These are phyloP conservation scores for Pestalotiopsis sp. DNA, from an alignment of 2,329 filamentous ascomycete genomes.

Conservation along the genomic window DNA sequence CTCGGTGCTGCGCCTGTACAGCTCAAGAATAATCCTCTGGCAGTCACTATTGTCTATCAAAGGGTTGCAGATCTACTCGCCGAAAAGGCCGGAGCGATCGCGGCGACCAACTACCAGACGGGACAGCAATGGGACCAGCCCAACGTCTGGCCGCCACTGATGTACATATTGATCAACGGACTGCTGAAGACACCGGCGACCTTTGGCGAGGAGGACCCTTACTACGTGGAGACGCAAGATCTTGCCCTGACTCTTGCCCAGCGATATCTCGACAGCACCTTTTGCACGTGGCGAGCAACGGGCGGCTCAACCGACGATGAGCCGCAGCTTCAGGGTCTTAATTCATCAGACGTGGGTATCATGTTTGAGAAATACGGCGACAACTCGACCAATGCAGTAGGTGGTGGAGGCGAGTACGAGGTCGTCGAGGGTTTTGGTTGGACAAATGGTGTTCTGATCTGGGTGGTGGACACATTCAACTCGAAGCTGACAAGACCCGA, in stretches of 20 bases:
- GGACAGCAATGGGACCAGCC: constrained; percentile 73
- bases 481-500: constrained; percentile 57
- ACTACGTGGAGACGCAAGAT: constrained; percentile 55
- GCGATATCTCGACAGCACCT: constrained; percentile 68
- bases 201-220: constrained; percentile 54
- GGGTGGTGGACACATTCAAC: constrained; percentile 66
- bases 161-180: constrained; percentile 66
- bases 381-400: constrained; percentile 61
- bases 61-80: constrained; percentile 58
- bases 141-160: constrained; percentile 71
- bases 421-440: constrained; percentile 74
- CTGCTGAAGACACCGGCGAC: constrained; percentile 63
- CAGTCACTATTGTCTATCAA: constrained; percentile 56
- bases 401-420: constrained; percentile 69
- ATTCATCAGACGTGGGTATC: constrained; percentile 50
- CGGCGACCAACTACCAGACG: constrained; percentile 63
- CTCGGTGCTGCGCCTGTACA: constrained; percentile 62
- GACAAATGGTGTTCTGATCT: constrained; percentile 71
- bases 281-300: constrained; percentile 72
- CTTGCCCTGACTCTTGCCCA: constrained; percentile 64
- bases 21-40: constrained; percentile 61
- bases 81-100: constrained; percentile 56
- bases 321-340: constrained; percentile 52
- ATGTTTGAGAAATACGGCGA: constrained; percentile 75
- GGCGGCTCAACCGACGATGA: constrained; percentile 61